Evolutionary conservation across 352 stramenopile species (phyloP).

Genomic region (Globisporangium middletonii): DNA sequence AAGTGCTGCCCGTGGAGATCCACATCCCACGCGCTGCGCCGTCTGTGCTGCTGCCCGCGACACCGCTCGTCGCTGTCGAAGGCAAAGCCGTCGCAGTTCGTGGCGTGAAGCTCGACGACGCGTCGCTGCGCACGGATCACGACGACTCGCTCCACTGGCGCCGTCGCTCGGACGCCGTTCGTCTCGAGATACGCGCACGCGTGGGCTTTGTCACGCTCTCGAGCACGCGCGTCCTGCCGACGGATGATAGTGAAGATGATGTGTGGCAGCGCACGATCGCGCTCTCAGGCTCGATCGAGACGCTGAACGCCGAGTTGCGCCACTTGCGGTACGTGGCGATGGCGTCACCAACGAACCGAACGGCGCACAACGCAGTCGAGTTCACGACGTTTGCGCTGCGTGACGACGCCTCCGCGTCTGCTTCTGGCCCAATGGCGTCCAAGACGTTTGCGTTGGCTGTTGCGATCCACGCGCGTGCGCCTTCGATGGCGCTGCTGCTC

Average conservation of each 20-base stretch:
- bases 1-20: constrained; percentile 10
- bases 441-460: constrained; percentile 1
- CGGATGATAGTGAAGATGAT: no score
- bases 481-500: constrained; percentile 1
- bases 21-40: neutral
- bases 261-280: constrained; percentile 8
- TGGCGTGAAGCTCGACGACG: constrained; percentile 7
- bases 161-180: neutral
- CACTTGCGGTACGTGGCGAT: constrained; percentile 5
- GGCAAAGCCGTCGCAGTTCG: constrained; percentile 6
- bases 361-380: neutral
- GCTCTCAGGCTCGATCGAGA: constrained; percentile 1
- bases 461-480: constrained; percentile 3
- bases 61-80: constrained; percentile 2
- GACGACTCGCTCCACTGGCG: neutral
- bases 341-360: neutral
- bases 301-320: constrained; percentile 6
- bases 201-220: constrained; percentile 8
- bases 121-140: neutral
- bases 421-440: neutral
- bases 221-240: neutral
- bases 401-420: neutral
- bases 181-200: constrained; percentile 3
- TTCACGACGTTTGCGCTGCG: constrained; percentile 5
- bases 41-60: constrained; percentile 5